These are phyloP conservation scores for Cenchrus fungigraminus DNA, from an alignment of 176 grass and related monocot species.

Conservation along the genomic window DNA sequence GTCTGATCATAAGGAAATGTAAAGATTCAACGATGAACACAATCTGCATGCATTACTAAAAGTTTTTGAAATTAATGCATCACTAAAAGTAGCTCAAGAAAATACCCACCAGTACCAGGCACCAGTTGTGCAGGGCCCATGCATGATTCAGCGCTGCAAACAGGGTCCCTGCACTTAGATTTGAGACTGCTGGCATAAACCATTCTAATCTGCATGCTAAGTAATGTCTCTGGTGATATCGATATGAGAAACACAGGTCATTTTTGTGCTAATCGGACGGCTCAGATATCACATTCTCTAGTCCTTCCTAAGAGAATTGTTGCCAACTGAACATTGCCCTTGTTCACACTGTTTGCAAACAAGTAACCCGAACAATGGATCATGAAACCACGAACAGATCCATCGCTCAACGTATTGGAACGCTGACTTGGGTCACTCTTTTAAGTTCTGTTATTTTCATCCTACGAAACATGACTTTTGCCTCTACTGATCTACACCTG, in stretches of 20 bases:
- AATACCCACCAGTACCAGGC: no score
- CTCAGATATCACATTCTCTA: neutral
- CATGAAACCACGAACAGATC: neutral
- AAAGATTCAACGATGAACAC: neutral
- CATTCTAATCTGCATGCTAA: neutral
- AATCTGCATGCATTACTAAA: neutral
- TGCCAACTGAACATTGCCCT: neutral
- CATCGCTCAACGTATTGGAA: neutral
- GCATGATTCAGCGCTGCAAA: neutral
- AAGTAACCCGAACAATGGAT: neutral
- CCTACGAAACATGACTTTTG: conserved; percentile 15
- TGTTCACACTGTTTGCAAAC: neutral
- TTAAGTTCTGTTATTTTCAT: conserved; percentile 27
- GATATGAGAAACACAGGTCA: neutral
- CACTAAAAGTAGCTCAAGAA: neutral
- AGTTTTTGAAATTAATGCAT: no score
- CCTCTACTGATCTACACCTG: conserved; percentile 21
- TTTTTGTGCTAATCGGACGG: neutral
- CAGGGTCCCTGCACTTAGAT: neutral
- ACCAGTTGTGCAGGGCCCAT: neutral
- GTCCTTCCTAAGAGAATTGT: neutral
- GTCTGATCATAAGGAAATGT: neutral
- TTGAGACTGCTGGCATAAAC: neutral
- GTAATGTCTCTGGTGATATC: neutral
- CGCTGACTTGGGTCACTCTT: neutral